Evolutionary conservation across 1,139 yeast genomes (phyloP).

Genomic region (Meyerozyma athensensis): DNA sequence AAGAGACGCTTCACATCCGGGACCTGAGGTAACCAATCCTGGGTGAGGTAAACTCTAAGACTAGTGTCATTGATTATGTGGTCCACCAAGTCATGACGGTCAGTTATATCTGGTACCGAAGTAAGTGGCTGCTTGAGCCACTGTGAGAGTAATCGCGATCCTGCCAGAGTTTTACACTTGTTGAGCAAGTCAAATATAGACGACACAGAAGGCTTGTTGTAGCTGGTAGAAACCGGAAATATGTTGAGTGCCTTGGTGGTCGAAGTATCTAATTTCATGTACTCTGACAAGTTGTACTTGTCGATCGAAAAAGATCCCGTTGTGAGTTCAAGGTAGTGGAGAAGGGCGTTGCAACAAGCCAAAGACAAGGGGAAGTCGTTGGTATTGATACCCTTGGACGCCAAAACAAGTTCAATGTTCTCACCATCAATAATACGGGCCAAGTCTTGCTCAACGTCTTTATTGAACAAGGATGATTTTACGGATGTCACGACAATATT

Average conservation of each 20-base stretch:
- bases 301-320: conserved; percentile 43
- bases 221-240: conserved; percentile 53
- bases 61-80: conserved; percentile 66
- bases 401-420: conserved; percentile 49
- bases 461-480: conserved; percentile 52
- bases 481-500: conserved; percentile 65
- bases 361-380: conserved; percentile 31
- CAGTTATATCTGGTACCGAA: conserved; percentile 49
- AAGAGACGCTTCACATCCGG: conserved; percentile 80
- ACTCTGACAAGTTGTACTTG: conserved; percentile 67
- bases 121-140: conserved; percentile 96
- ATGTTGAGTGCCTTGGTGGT: conserved; percentile 85
- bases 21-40: conserved; percentile 62
- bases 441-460: conserved; percentile 72
- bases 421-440: conserved; percentile 29
- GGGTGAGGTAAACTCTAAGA: conserved; percentile 60
- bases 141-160: conserved; percentile 78
- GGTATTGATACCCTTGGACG: conserved; percentile 52
- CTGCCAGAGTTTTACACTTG: conserved; percentile 82
- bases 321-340: conserved; percentile 58
- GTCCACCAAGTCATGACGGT: conserved; percentile 72
- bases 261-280: conserved; percentile 85
- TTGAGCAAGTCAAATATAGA: conserved; percentile 81
- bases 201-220: conserved; percentile 27
- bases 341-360: conserved; percentile 56